Conservation (phyloP, 2,329 filamentous ascomycete species). For the Hypoxylon sp. region DNA sequence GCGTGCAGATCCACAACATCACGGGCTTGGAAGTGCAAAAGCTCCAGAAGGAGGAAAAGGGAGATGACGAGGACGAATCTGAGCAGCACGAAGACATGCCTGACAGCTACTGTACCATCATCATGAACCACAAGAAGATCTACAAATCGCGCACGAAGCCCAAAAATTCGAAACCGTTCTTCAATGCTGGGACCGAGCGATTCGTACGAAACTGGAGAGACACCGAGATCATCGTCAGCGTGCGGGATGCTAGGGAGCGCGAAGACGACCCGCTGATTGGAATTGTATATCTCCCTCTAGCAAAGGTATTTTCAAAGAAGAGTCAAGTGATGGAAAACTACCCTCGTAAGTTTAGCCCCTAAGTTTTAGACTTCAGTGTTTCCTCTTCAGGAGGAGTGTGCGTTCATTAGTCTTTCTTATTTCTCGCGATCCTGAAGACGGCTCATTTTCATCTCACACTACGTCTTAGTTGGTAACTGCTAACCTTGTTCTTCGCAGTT, state of each 20-base stretch:
- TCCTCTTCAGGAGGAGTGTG: neutral
- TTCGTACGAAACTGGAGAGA: conserved; percentile 76
- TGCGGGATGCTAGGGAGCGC: conserved; percentile 74
- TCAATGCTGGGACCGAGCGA: conserved; percentile 80
- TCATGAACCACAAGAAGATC: conserved; percentile 76
- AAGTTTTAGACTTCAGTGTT: neutral
- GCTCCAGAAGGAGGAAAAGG: conserved; percentile 66
- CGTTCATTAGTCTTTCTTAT: neutral
- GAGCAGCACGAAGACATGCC: conserved; percentile 74
- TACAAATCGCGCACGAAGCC: conserved; percentile 81
- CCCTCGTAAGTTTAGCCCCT: conserved; percentile 55
- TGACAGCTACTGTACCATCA: conserved; percentile 77
- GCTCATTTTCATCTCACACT: neutral
- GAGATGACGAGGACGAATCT: conserved; percentile 64
- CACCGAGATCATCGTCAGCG: conserved; percentile 74
- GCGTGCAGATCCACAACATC: conserved; percentile 79
- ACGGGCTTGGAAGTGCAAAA: conserved; percentile 73
- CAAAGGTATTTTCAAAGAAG: conserved; percentile 69
- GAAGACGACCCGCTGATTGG: conserved; percentile 78
- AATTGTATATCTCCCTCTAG: conserved; percentile 74
- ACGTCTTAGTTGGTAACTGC: conserved; percentile 7
- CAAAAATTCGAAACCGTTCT: conserved; percentile 82
- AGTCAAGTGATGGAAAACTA: conserved; percentile 75
- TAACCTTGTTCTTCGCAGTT: conserved; percentile 50
- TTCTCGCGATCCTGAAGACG: neutral